Conservation (phyloP, 345 rosid species). For the Odontarrhena argentea region DNA sequence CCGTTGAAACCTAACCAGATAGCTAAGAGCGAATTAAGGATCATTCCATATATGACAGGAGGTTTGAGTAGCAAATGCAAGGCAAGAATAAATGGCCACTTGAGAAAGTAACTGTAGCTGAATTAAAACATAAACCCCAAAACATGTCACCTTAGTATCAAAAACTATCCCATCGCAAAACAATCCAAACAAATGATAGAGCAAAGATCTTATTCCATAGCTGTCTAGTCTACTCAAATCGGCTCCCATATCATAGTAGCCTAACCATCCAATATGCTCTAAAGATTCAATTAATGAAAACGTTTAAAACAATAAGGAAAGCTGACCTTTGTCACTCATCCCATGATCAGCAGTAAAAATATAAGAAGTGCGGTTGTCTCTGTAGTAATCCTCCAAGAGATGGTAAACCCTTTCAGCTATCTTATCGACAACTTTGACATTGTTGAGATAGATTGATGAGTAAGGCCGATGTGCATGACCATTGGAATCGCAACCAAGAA, state of each 20-base stretch:
- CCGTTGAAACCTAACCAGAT: slow-evolving; percentile 30
- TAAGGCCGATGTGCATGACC: slow-evolving; percentile 98
- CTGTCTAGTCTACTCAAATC: slow-evolving; percentile 11
- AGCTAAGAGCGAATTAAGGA: slow-evolving; percentile 22
- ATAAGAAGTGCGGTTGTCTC: slow-evolving; percentile 87
- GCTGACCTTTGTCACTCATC: slow-evolving; percentile 93
- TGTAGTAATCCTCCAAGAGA: slow-evolving; percentile 80
- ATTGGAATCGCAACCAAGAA: slow-evolving; percentile 98
- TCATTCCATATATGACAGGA: slow-evolving; percentile 13
- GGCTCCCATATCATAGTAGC: slow-evolving; percentile 4
- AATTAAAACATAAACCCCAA: slow-evolving; percentile 15
- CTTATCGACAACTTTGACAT: slow-evolving; percentile 90
- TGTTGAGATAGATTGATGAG: slow-evolving; percentile 91
- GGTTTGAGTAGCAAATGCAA: slow-evolving; percentile 20
- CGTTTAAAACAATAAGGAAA: neutral
- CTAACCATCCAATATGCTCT: slow-evolving; percentile 11
- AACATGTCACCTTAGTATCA: slow-evolving; percentile 18
- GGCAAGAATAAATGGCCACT: slow-evolving; percentile 27
- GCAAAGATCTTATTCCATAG: slow-evolving; percentile 12
- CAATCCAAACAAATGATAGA: slow-evolving; percentile 20
- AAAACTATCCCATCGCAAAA: slow-evolving; percentile 17
- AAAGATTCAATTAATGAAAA: neutral
- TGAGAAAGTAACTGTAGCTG: slow-evolving; percentile 18
- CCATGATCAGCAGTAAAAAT: slow-evolving; percentile 97
- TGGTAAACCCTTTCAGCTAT: slow-evolving; percentile 75